phyloP scores from a whole-genome alignment of 2,329 filamentous ascomycete species.

The Trichophyton equinum region DNA sequence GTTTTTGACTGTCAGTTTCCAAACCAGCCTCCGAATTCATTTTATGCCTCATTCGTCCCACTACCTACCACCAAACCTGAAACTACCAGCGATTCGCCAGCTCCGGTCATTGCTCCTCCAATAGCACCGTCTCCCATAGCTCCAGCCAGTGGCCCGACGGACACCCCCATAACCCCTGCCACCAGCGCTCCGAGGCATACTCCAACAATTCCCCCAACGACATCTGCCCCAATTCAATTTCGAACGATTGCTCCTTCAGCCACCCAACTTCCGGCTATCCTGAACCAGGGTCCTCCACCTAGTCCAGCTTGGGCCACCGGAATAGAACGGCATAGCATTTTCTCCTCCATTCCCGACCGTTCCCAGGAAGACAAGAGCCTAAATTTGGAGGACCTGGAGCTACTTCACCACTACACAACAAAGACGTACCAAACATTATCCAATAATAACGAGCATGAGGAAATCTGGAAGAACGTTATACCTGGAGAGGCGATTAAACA shows the following conservation, averaged over 20 bases:
- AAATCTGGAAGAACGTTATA: conserved; percentile 17
- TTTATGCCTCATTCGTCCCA: neutral
- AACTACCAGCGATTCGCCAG: neutral
- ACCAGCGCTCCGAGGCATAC: neutral
- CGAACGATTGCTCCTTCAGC: conserved; percentile 2
- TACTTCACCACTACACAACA: conserved; percentile 32
- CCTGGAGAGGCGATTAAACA: conserved; percentile 17
- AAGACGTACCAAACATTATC: conserved; percentile 21
- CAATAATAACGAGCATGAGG: conserved; percentile 13
- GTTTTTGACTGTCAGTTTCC: conserved; percentile 17
- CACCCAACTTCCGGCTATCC: conserved; percentile 5
- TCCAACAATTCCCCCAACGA: neutral
- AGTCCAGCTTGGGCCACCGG: conserved; percentile 2
- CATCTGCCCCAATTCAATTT: neutral
- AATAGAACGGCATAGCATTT: conserved; percentile 14
- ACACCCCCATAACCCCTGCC: neutral
- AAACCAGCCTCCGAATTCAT: conserved; percentile 3
- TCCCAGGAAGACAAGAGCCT: conserved; percentile 13
- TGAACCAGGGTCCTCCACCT: neutral
- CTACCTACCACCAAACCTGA: neutral
- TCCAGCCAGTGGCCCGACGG: neutral
- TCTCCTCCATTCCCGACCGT: conserved; percentile 12
- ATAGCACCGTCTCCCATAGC: neutral
- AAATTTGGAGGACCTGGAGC: conserved; percentile 31
- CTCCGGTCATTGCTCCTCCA: neutral